Percentiles rank a stretch among this genome's conserved stretches.
phyloP scores from a whole-genome alignment of 2,329 filamentous ascomycete genomes.

The Nothophaeocryptopus gaeumannii region DNA sequence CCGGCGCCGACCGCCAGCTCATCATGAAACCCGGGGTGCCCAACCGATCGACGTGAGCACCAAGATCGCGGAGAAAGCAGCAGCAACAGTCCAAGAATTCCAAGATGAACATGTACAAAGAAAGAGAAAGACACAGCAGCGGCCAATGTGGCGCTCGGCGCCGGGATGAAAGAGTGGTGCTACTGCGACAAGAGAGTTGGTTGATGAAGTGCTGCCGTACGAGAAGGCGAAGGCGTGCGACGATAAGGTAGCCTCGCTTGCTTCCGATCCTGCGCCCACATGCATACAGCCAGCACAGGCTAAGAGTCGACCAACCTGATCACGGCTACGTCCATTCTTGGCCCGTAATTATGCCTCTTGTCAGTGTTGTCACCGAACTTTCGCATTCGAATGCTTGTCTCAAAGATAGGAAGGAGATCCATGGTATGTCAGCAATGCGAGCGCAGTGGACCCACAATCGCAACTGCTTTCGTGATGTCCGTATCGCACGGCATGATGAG shows the following conservation, averaged over 20 bases:
- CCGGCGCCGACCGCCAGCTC: conserved; percentile 10
- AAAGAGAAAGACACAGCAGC: conserved; percentile 3
- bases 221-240: not conserved
- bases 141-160: conserved; percentile 1
- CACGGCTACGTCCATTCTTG: not conserved
- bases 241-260: not conserved
- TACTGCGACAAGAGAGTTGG: not conserved
- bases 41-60: not conserved
- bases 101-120: not conserved
- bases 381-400: no score
- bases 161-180: conserved; percentile 6
- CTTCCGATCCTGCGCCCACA: no score
- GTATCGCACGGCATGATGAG: not conserved
- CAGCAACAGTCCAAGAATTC: no score
- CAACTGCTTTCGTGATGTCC: not conserved
- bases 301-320: not conserved
- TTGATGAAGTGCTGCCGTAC: not conserved
- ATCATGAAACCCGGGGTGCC: conserved; percentile 7
- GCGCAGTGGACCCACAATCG: no score
- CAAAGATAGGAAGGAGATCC: no score
- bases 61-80: not conserved
- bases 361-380: not conserved
- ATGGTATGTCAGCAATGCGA: no score
- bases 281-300: no score
- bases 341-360: conserved; percentile 3